phyloP scores from a whole-genome alignment of 1,284 basidiomycete genomes.

The Naganishia liquefaciens region DNA sequence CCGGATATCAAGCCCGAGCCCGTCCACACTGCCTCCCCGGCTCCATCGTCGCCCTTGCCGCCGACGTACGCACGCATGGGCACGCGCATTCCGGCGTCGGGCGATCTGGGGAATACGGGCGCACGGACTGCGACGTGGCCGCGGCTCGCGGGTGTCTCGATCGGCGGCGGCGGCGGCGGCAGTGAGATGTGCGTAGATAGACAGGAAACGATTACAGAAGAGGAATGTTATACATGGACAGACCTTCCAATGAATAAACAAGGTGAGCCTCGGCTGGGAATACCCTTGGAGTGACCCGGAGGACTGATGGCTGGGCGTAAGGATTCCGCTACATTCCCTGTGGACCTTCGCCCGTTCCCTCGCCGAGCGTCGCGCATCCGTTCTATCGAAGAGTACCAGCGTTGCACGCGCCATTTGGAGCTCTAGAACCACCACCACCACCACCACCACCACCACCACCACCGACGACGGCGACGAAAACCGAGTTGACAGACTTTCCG shows the following conservation, averaged over 20 bases:
- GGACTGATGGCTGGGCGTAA: no score
- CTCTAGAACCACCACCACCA: background rate
- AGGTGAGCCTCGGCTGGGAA: slow-evolving; percentile 38
- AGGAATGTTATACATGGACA: slow-evolving; percentile 51
- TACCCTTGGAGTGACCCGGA: no score
- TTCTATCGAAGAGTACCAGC: slow-evolving; percentile 50
- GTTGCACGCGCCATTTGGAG: slow-evolving; percentile 7
- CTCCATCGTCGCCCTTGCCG: background rate
- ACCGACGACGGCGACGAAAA: no score
- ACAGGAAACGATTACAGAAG: slow-evolving; percentile 41
- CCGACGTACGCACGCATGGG: slow-evolving; percentile 7
- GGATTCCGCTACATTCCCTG: slow-evolving; percentile 56
- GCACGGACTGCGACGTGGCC: background rate
- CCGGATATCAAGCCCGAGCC: slow-evolving; percentile 1
- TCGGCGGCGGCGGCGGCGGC: no score
- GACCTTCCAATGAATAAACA: slow-evolving; percentile 52
- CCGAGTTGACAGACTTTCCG: no score
- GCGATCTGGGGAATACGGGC: slow-evolving; percentile 3
- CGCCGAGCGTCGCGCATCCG: slow-evolving; percentile 42
- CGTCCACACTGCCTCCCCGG: background rate
- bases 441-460: background rate
- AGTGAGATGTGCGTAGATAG: slow-evolving; percentile 36
- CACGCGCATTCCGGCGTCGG: slow-evolving; percentile 14
- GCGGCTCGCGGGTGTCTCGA: background rate
- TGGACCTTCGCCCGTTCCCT: slow-evolving; percentile 36